A percentile compares a stretch with the other conserved stretches of the same genome.
Conservation (phyloP, 2,329 filamentous ascomycete species). For the Xylaria sp. region DNA sequence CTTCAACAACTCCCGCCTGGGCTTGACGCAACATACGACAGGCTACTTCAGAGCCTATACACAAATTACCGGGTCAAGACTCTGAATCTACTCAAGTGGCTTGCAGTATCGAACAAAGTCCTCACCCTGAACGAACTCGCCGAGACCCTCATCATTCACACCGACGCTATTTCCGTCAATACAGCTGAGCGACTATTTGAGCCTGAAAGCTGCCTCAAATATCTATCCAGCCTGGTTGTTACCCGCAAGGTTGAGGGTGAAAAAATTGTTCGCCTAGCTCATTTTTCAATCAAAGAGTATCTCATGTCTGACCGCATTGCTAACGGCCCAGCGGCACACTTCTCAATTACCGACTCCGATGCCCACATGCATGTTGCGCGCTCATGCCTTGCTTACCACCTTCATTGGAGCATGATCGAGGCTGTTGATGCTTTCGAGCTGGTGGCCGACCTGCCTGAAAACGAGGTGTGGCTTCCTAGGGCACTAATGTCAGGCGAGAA, state of each 20-base stretch:
- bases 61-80: neutral
- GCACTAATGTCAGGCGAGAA: too few species aligned
- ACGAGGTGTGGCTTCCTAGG: too few species aligned
- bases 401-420: neutral
- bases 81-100: neutral
- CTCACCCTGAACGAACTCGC: neutral
- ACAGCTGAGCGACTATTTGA: neutral
- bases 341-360: neutral
- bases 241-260: too few species aligned
- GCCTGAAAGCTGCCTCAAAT: neutral
- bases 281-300: slow-evolving; percentile 5
- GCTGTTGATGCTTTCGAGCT: neutral
- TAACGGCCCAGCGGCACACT: neutral
- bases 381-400: neutral
- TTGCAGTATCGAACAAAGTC: neutral
- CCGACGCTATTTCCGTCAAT: neutral
- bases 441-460: too few species aligned
- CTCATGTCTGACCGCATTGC: neutral
- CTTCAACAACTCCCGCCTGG: neutral
- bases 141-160: neutral
- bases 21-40: slow-evolving; percentile 8
- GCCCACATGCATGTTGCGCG: slow-evolving; percentile 2
- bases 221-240: neutral
- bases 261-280: neutral
- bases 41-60: neutral